phyloP scores from a whole-genome alignment of 129 eudicot genomes.

The Heracleum sosnowskyi region DNA sequence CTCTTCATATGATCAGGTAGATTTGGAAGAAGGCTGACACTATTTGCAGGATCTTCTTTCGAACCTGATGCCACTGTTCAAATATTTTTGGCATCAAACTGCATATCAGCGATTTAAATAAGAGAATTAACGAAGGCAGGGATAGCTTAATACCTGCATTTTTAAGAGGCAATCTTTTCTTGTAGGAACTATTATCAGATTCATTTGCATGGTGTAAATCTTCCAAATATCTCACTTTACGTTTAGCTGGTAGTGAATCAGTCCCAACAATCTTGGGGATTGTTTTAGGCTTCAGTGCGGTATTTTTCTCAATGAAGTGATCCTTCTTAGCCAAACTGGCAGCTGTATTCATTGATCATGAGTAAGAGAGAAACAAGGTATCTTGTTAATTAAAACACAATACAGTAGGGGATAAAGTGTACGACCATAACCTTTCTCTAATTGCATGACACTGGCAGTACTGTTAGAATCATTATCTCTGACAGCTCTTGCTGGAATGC shows the following conservation, averaged over 20 bases:
- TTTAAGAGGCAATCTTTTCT: constrained; percentile 43
- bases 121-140: neutral
- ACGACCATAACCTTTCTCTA: constrained; percentile 8
- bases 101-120: neutral
- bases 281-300: neutral
- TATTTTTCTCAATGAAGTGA: neutral
- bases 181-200: constrained; percentile 17
- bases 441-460: neutral
- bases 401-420: neutral
- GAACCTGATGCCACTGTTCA: neutral
- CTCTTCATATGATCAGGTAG: neutral
- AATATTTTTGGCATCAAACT: neutral
- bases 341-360: constrained; percentile 7
- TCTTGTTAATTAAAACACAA: neutral
- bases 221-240: constrained; percentile 9
- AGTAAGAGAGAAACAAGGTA: neutral
- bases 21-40: neutral
- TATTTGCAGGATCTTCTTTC: constrained; percentile 10
- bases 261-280: neutral
- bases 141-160: constrained; percentile 17
- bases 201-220: neutral
- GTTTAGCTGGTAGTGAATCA: neutral
- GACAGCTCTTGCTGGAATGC: neutral
- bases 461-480: constrained; percentile 10
- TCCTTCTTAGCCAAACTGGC: constrained; percentile 6